phyloP scores from a whole-genome alignment of 768 basidiomycete species.

The Rhodotorula taiwanensis region DNA sequence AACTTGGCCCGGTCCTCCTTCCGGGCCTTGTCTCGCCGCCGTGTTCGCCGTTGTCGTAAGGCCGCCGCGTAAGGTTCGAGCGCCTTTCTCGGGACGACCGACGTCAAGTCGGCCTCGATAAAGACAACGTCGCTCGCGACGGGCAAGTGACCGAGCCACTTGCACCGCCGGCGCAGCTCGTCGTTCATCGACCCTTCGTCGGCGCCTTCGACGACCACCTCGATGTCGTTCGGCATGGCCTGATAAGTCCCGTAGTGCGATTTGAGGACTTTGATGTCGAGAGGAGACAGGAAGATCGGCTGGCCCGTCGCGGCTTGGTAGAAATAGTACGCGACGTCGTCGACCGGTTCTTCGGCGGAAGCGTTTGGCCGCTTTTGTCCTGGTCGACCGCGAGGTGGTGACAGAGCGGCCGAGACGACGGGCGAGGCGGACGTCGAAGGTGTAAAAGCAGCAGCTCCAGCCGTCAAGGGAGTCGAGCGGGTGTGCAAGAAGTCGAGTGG shows the following conservation, averaged over 20 bases:
- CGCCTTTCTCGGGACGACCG: conserved; percentile 61
- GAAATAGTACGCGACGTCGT: conserved; percentile 69
- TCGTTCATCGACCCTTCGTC: conserved; percentile 60
- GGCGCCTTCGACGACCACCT: conserved; percentile 63
- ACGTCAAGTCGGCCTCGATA: conserved; percentile 74
- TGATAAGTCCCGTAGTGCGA: conserved; percentile 74
- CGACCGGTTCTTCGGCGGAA: conserved; percentile 59
- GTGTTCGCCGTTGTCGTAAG: conserved; percentile 63
- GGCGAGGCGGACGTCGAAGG: background rate
- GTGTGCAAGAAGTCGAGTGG: conserved; percentile 23
- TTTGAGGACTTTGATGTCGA: conserved; percentile 88
- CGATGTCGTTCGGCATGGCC: conserved; percentile 74
- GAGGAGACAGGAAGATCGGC: conserved; percentile 85
- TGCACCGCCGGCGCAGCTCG: conserved; percentile 87
- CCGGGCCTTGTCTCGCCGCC: conserved; percentile 71
- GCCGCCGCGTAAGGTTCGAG: conserved; percentile 76
- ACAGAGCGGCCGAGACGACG: background rate
- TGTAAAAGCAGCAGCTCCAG: background rate
- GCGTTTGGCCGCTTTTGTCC: conserved; percentile 42
- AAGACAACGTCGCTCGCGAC: conserved; percentile 89
- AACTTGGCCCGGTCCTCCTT: conserved; percentile 78
- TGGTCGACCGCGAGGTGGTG: background rate
- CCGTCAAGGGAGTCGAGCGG: background rate
- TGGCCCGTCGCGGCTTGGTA: conserved; percentile 90
- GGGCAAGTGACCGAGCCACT: conserved; percentile 87